Conservation (phyloP, 768 basidiomycete genomes). For the Imleria badia region DNA sequence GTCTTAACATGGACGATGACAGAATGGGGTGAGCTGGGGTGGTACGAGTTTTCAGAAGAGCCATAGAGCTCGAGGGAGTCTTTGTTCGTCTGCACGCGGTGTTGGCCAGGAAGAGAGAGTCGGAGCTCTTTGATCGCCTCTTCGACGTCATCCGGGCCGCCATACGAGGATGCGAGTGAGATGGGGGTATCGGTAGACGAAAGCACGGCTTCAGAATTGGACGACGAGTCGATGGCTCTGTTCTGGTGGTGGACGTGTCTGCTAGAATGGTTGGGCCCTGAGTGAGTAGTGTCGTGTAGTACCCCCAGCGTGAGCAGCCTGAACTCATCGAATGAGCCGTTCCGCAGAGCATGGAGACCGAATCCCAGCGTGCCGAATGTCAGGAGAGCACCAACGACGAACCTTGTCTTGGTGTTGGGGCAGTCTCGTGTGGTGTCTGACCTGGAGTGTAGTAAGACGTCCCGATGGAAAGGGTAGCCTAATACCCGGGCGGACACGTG, state of each 20-base stretch:
- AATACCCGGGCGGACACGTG: background rate
- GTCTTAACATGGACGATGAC: constrained; percentile 56
- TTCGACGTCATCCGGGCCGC: constrained; percentile 44
- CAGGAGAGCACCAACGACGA: constrained; percentile 21
- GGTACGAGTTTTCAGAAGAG: constrained; percentile 69
- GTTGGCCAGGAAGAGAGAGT: constrained; percentile 43
- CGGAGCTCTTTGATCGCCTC: constrained; percentile 55
- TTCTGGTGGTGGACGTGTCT: constrained; percentile 7
- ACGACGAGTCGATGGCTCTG: background rate
- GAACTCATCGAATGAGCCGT: background rate
- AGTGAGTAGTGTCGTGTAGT: background rate
- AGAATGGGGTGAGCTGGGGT: constrained; percentile 55
- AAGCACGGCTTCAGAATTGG: background rate
- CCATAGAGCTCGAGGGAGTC: constrained; percentile 55
- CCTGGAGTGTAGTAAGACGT: background rate
- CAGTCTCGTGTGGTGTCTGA: background rate
- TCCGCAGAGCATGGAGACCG: constrained; percentile 18
- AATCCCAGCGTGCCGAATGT: constrained; percentile 20
- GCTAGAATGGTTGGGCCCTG: background rate
- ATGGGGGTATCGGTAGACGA: background rate
- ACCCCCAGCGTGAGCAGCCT: constrained; percentile 3
- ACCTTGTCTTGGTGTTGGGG: constrained; percentile 7
- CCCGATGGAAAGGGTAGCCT: background rate
- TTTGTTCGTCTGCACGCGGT: constrained; percentile 50
- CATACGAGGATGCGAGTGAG: constrained; percentile 37